Base-by-base conservation (phyloP, 208 protist genomes). In the Trichomonas vaginalis region DNA sequence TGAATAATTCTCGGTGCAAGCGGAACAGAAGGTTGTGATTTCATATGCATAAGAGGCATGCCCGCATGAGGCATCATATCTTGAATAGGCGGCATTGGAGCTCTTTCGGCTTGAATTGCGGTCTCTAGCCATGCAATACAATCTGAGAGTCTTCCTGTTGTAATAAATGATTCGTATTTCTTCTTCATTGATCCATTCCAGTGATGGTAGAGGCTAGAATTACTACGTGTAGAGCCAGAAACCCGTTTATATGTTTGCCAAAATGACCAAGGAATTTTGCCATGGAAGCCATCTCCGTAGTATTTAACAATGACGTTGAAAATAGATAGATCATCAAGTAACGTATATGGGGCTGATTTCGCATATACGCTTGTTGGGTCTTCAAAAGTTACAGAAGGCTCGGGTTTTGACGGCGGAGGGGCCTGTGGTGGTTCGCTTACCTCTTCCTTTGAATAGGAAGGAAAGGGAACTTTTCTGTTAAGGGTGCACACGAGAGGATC, bases 121-220 rank as follows among this genome's bases (percentile, higher is more conserved):
- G 86, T 51, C 51, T 92, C 86, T n/a, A 92, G 45, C 86, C 86
- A 92, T 1, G 46, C 8, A 39, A 92, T 92, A 92, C 86, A 92
- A 47, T 92, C 86, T 15, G 14, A 35, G 2, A 92, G 45, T 35
- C 86, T 6, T 35, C 86, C 86, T 35, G 42, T 92, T 27, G 86
- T 39, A 17, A 92, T 92, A 51, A 92, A 92, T 39, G 86, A 42
- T 14, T 92, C 86, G 37, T 92, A 92, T 92, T 92, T 92, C 45
- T 92, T 92, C 39, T 47, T 92, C 86, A 92, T 92, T 51, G 86
- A 42, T 2, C 86, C 86, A 39, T 92, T 92, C 86, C 86, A 92
- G n/a, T 92, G 86, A 92, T 92, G 86, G 42, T 92, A 92, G 3
- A 92, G 37, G 15, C 86, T 92, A 17, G 86, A 92, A 47, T 92